Percentiles rank a stretch among this genome's conserved stretches.
Evolutionary conservation across 2,329 filamentous ascomycete genomes (phyloP).

Genomic region (Calonectria ilicicola): DNA sequence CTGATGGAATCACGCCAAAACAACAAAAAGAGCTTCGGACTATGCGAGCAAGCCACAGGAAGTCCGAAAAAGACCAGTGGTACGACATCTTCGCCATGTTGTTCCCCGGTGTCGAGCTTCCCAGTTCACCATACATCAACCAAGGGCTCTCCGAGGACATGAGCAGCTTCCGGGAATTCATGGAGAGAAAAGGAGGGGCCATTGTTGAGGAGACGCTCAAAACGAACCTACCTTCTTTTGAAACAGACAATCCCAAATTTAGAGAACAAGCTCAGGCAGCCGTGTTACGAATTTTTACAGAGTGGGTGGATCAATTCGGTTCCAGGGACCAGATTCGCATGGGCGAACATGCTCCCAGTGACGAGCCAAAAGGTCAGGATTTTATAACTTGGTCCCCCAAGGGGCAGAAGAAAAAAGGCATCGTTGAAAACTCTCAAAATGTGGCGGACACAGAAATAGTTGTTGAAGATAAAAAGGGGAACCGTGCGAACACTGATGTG

Average conservation of each 20-base stretch:
- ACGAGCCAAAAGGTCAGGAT: background rate
- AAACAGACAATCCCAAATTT: background rate
- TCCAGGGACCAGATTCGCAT: background rate
- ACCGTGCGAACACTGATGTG: background rate
- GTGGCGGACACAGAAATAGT: background rate
- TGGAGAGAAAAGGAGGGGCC: conserved; percentile 10
- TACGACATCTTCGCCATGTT: conserved; percentile 13
- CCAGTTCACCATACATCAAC: conserved; percentile 17
- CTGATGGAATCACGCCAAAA: conserved; percentile 12
- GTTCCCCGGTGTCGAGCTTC: background rate
- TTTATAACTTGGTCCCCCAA: background rate
- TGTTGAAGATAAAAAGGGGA: background rate
- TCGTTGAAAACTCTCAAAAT: background rate
- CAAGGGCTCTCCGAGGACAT: conserved; percentile 10
- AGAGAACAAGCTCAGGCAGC: conserved; percentile 2
- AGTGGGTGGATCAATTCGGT: background rate
- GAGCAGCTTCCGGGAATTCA: conserved; percentile 19
- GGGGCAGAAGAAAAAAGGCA: background rate
- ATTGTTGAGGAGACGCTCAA: conserved; percentile 10
- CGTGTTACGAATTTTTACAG: conserved; percentile 1
- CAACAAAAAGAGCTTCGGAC: conserved; percentile 10
- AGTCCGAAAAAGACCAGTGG: conserved; percentile 14
- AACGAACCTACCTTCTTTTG: background rate
- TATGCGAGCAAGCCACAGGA: conserved; percentile 10
- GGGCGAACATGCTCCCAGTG: background rate